These are phyloP conservation scores for Parmelia sp. DNA, from an alignment of 495 filamentous ascomycete species.

Conservation along the genomic window DNA sequence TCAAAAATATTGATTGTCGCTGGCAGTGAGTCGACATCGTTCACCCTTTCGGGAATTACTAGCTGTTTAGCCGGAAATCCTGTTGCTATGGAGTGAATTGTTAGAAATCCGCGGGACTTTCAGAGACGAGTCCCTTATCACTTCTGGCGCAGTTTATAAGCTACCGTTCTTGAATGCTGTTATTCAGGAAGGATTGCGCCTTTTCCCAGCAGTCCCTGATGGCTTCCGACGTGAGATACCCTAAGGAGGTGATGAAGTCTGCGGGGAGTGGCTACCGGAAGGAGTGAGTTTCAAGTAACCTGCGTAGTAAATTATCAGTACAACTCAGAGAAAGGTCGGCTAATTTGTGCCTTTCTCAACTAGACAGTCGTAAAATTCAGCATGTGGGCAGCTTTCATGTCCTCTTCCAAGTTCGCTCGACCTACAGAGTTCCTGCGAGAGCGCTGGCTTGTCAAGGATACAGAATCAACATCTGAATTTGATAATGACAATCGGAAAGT, in stretches of 20 bases:
- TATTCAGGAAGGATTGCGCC: neutral
- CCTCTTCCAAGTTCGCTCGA: neutral
- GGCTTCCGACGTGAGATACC: neutral
- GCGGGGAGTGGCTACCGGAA: neutral
- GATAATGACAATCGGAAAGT: constrained; percentile 23
- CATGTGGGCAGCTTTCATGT: no score
- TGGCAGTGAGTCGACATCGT: constrained; percentile 48
- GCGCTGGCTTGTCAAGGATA: no score
- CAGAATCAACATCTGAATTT: neutral
- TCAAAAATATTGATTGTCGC: constrained; percentile 8
- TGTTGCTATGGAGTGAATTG: neutral
- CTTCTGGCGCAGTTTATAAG: neutral
- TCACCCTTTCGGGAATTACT: neutral
- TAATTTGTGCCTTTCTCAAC: neutral
- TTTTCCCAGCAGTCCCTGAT: neutral
- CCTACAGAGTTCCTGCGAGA: no score
- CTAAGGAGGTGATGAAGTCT: neutral
- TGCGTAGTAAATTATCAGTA: neutral
- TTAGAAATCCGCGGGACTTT: neutral
- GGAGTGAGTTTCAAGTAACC: neutral
- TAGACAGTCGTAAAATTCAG: no score
- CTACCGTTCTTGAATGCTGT: constrained; percentile 2
- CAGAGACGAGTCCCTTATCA: neutral
- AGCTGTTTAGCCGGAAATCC: neutral
- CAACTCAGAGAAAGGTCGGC: neutral